Evolutionary conservation across 2,329 filamentous ascomycete genomes (phyloP), one percentile per base, ranked within the genome.

Genomic region (Pseudogymnoascus sp.): DNA sequence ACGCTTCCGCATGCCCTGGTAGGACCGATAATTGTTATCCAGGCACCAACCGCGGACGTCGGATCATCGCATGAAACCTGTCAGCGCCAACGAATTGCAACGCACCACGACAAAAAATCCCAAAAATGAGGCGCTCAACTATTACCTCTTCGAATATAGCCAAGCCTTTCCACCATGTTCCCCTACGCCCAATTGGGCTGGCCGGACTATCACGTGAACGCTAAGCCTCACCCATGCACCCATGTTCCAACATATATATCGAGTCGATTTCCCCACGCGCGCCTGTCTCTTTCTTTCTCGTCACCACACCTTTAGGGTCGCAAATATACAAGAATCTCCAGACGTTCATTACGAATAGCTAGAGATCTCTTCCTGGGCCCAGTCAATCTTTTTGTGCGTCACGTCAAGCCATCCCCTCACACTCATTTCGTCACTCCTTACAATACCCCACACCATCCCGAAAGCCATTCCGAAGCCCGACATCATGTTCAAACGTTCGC

Each of bases 401-500:
- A 73, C 65, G 66, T 66, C 66, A 56, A 68, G 68, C 61, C 62
- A 61, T 43, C 62, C 66, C 66, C 68, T 65, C 59, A 71, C 69
- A 65, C 70, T 72, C 69, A 66, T 74, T 73, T 71, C 71, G 71
- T 72, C 71, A 67, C 66, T 73, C 72, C 61, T 70, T 72, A 50
- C 59, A 62, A 61, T 40, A 63, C 67, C 67, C 68, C 59, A 56
- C 50, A 56, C 66, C 61, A 67, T 68, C 64, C 69, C 64, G 62
- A 66, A 64, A 67, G 50, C 16, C 50, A 56, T 14, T 56, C 50
- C 50, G 35, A 5, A 61, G 62, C 50, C 53, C 31, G 31, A 35
- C 26, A 62, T 75, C 77, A 96, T 96, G 91, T 96, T 96, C 83
- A 96, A 92, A 81, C 91, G 91, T 76, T 93, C 92, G 74, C 93